phyloP scores from a whole-genome alignment of 2,329 filamentous ascomycete species.

The Zymoseptoria pseudotritici region DNA sequence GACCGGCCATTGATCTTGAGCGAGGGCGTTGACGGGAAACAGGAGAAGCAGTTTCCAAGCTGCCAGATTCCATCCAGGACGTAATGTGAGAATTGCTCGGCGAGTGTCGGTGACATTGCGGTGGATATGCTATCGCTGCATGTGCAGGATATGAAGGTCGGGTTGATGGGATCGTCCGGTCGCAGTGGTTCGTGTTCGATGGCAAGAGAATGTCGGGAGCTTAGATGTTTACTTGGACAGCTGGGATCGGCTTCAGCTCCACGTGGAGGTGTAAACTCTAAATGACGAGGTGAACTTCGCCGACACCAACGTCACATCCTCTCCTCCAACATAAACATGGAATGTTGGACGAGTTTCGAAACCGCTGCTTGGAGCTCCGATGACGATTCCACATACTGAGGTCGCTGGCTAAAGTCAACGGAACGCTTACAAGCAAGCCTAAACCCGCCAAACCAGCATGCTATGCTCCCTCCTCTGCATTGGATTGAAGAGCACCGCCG shows the following conservation, averaged over 20 bases:
- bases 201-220: background rate
- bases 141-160: background rate
- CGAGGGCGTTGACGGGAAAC: constrained; percentile 88
- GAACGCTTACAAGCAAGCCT: too few relatives aligned
- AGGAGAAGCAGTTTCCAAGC: constrained; percentile 89
- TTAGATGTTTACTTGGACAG: background rate
- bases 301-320: background rate
- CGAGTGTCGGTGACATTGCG: constrained; percentile 22
- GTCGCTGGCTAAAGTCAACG: too few relatives aligned
- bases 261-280: background rate
- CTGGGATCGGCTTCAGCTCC: background rate
- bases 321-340: too few relatives aligned
- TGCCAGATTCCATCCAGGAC: constrained; percentile 85
- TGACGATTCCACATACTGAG: too few relatives aligned
- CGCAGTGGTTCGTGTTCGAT: background rate
- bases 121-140: background rate
- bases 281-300: background rate
- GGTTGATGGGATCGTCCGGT: background rate
- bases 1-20: constrained; percentile 90
- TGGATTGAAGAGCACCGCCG: too few relatives aligned
- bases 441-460: too few relatives aligned
- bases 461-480: too few relatives aligned
- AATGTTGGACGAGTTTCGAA: too few relatives aligned
- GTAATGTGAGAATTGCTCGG: constrained; percentile 44
- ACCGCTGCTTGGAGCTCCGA: too few relatives aligned